Conservation (phyloP, 805 yeast species). For the Vanderwaltozyma tropicalis region DNA sequence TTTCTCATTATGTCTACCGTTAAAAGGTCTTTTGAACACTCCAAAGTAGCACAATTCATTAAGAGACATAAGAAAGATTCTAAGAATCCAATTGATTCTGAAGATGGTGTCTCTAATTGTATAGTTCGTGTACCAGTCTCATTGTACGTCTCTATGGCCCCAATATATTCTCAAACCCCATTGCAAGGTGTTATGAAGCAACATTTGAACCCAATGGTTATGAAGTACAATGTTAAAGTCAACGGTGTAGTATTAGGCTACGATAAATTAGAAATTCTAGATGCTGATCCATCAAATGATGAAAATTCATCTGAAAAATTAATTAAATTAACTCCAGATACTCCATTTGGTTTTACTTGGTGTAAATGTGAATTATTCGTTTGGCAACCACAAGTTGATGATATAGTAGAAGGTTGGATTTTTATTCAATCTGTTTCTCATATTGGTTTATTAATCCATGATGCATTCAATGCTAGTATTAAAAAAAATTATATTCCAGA, state of each 20-base stretch:
- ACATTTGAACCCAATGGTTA: constrained; percentile 81
- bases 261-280: constrained; percentile 46
- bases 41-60: constrained; percentile 15
- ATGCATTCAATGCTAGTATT: constrained; percentile 89
- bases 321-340: constrained; percentile 62
- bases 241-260: constrained; percentile 82
- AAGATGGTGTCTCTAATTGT: constrained; percentile 26
- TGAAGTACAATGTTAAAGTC: constrained; percentile 65
- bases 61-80: constrained; percentile 20
- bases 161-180: constrained; percentile 59
- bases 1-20: constrained; percentile 7
- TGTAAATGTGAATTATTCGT: constrained; percentile 67
- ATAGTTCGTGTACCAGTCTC: constrained; percentile 29
- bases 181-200: constrained; percentile 72
- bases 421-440: constrained; percentile 94
- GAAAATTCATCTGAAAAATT: constrained; percentile 34
- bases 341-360: constrained; percentile 89
- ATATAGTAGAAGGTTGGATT: constrained; percentile 72
- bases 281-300: constrained; percentile 34
- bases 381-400: constrained; percentile 90
- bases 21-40: constrained; percentile 20
- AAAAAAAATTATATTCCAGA: constrained; percentile 78
- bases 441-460: constrained; percentile 81
- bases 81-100: constrained; percentile 22
- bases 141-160: constrained; percentile 81